Base-by-base conservation (phyloP, 768 basidiomycete genomes). In the Tulasnella calospora region DNA sequence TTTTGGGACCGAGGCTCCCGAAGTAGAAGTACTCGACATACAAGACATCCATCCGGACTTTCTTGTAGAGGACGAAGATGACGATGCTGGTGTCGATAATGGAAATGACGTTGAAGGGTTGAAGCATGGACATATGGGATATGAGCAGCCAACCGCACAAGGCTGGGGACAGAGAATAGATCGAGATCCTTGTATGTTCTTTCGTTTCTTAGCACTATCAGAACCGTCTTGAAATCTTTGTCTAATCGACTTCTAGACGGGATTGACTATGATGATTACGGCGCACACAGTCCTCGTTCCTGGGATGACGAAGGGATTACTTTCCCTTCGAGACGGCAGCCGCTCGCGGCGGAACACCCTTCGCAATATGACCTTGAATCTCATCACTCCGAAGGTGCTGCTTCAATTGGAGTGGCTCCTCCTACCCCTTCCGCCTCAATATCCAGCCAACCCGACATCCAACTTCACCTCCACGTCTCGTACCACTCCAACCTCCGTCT, bases 41-140 rank as follows among this genome's bases (percentile, higher is more conserved):
- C 89, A 95, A 71, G 95, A 98, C 86, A 94, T 99, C 78, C 94
- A 96, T 85, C 91, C 91, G 74, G 96, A 97, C 83, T 99, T 99
- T 82, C 89, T 98, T 76, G 94, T 96, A 79, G 93, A 92, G 80
- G 92, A 94, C 81, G 87, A 89, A 47, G 87, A 84, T 21, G 70
- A 40, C 21, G 83, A 81, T 0, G 88, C 89, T 23, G 41, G 9
- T 21, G 27, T n/a, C 5, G 27, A 40, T 23, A 40, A 44, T 40
- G 61, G 30, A 35, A 35, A 35, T 19, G 61, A 35, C 21, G 36
- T 73, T n/a, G 77, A 46, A 38, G 67, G 77, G 69, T 30, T 44
- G 21, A 47, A 38, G 44, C 71, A 72, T 33, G 71, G 71, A 0
- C 71, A 72, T 40, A 72, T 72, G 35, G 71, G 71, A 21, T 72